These are phyloP conservation scores for Monosporascus sp. DNA, from an alignment of 2,329 filamentous ascomycete genomes.

Conservation along the genomic window DNA sequence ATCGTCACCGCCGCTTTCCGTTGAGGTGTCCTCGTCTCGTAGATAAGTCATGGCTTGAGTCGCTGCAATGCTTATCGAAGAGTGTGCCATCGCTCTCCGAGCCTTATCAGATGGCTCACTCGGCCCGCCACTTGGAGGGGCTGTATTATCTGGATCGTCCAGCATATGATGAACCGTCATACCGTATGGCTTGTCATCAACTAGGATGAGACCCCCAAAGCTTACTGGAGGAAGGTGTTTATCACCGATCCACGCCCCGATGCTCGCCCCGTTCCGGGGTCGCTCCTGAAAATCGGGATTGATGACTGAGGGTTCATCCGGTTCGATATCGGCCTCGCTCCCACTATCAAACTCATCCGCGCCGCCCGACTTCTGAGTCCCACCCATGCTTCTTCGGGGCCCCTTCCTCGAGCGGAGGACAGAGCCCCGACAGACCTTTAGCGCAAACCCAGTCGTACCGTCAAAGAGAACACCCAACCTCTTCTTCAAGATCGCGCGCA, in stretches of 20 bases:
- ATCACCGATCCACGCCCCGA: conserved; percentile 81
- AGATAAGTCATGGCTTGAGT: conserved; percentile 12
- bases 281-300: conserved; percentile 75
- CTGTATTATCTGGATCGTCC: conserved; percentile 55
- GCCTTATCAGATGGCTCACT: conserved; percentile 5
- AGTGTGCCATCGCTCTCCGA: conserved; percentile 11
- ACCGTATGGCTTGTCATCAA: conserved; percentile 80
- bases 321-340: conserved; percentile 28
- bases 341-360: conserved; percentile 25
- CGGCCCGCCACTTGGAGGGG: conserved; percentile 1
- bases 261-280: conserved; percentile 82
- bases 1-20: conserved; percentile 44
- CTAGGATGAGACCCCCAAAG: conserved; percentile 78
- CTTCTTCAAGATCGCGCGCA: conserved; percentile 65
- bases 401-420: conserved; percentile 54
- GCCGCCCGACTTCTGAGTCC: conserved; percentile 18
- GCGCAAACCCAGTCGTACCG: conserved; percentile 51
- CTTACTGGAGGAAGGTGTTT: conserved; percentile 86
- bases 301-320: conserved; percentile 36
- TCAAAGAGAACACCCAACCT: conserved; percentile 63
- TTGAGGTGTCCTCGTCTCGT: conserved; percentile 30
- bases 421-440: conserved; percentile 68
- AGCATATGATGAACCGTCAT: conserved; percentile 98
- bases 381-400: conserved; percentile 35
- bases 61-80: conserved; percentile 19